phyloP scores from a whole-genome alignment of 164 flowering plant genomes.

The Tetracentron sinense region DNA sequence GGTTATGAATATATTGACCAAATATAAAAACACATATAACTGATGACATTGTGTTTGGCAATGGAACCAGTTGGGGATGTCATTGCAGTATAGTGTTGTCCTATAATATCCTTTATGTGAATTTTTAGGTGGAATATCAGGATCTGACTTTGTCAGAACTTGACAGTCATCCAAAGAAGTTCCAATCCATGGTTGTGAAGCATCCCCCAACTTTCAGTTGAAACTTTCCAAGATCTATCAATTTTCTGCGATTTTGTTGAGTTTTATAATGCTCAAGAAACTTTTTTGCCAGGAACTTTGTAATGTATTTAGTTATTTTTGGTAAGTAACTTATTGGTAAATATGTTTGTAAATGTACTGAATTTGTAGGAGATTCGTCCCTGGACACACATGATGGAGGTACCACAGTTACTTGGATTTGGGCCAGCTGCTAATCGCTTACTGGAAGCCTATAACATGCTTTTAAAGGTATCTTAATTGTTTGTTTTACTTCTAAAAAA shows the following conservation, averaged over 20 bases:
- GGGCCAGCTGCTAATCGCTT: conserved; percentile 96
- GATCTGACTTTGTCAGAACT: not conserved
- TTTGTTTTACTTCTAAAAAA: not conserved
- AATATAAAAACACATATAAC: not conserved
- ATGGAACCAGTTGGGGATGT: not conserved
- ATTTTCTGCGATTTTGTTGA: not conserved
- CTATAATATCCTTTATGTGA: not conserved
- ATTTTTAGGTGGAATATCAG: not conserved
- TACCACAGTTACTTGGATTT: conserved; percentile 97
- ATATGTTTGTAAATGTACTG: too few relatives aligned
- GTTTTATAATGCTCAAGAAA: not conserved
- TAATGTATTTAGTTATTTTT: too few relatives aligned
- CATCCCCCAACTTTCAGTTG: not conserved
- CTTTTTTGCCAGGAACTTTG: not conserved
- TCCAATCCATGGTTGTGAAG: not conserved
- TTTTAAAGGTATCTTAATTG: conserved; percentile 63
- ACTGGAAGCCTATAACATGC: conserved; percentile 93
- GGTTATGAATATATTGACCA: not conserved
- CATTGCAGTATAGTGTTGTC: not conserved
- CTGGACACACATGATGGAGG: conserved; percentile 99
- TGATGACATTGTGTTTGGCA: not conserved
- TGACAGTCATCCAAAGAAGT: not conserved
- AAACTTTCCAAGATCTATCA: not conserved
- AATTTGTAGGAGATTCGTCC: conserved; percentile 82
- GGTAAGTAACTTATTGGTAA: too few relatives aligned